Conservation (phyloP, 192 early-diverging fungal species). For the Rhizoclosmatium sp. region DNA sequence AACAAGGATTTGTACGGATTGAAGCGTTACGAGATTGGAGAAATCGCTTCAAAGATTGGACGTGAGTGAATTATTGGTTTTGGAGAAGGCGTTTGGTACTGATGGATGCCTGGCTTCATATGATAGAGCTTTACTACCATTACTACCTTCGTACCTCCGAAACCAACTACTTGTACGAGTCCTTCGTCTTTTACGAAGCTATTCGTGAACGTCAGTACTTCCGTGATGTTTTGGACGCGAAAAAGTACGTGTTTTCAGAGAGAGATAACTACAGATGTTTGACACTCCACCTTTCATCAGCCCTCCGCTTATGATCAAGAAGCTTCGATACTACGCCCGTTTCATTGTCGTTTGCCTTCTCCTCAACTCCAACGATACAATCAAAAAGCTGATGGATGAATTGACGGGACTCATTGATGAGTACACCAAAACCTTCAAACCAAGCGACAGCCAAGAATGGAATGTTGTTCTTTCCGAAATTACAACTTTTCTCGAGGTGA, state of each 20-base stretch:
- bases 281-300: constrained; percentile 45
- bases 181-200: constrained; percentile 95
- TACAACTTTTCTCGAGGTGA: constrained; percentile 82
- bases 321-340: constrained; percentile 95
- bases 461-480: constrained; percentile 61
- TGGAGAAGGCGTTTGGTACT: background rate
- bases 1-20: constrained; percentile 89
- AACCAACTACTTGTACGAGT: constrained; percentile 94
- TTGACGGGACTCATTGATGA: constrained; percentile 85
- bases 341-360: constrained; percentile 95
- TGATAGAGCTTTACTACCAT: constrained; percentile 60
- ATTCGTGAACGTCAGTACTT: constrained; percentile 95
- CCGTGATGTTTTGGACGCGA: constrained; percentile 89
- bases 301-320: constrained; percentile 93
- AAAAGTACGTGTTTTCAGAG: constrained; percentile 68
- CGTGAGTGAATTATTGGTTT: constrained; percentile 66
- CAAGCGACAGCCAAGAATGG: constrained; percentile 92
- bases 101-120: background rate
- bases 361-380: constrained; percentile 81
- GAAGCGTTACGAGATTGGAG: constrained; percentile 97
- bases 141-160: constrained; percentile 88
- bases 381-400: constrained; percentile 85
- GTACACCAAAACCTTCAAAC: constrained; percentile 85
- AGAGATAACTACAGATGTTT: background rate
- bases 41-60: constrained; percentile 97